Percentiles rank a stretch among this genome's conserved stretches.
These are phyloP conservation scores for Debaryomycetaceae sp. DNA, from an alignment of 1,139 yeast species.

Conservation along the genomic window DNA sequence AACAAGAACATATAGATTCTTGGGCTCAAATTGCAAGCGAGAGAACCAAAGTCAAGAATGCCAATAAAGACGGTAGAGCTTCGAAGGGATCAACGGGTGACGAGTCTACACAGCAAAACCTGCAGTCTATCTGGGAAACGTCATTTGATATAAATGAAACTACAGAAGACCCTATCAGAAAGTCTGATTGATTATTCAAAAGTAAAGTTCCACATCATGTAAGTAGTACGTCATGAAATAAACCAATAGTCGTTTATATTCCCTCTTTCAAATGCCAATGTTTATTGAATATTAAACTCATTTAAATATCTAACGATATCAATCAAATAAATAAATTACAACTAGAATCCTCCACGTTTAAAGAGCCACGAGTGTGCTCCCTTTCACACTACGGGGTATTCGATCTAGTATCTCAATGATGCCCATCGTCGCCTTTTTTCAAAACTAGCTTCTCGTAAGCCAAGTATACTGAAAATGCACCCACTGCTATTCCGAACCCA, in stretches of 20 bases:
- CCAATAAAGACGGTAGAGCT: slow-evolving; percentile 33
- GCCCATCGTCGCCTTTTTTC: slow-evolving; percentile 29
- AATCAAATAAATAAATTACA: not conserved
- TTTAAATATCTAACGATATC: not conserved
- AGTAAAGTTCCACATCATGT: not conserved
- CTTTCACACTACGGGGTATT: no score
- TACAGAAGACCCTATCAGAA: slow-evolving; percentile 2
- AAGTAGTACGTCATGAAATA: not conserved
- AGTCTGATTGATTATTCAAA: not conserved
- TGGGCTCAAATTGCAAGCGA: slow-evolving; percentile 75
- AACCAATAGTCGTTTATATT: not conserved
- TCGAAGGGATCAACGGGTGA: slow-evolving; percentile 24
- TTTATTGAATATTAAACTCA: not conserved
- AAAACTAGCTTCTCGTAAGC: slow-evolving; percentile 57
- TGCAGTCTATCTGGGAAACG: slow-evolving; percentile 30
- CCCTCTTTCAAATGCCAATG: not conserved
- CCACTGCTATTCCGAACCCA: slow-evolving; percentile 78
- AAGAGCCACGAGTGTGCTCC: no score
- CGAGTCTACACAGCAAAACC: slow-evolving; percentile 17
- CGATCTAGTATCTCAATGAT: slow-evolving; percentile 17
- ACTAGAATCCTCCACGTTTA: not conserved
- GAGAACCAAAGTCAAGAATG: slow-evolving; percentile 47
- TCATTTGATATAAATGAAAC: slow-evolving; percentile 10
- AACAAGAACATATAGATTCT: slow-evolving; percentile 63
- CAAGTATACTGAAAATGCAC: slow-evolving; percentile 66